Conservation (phyloP, 208 protist genomes). For the Lotmaria passim region DNA sequence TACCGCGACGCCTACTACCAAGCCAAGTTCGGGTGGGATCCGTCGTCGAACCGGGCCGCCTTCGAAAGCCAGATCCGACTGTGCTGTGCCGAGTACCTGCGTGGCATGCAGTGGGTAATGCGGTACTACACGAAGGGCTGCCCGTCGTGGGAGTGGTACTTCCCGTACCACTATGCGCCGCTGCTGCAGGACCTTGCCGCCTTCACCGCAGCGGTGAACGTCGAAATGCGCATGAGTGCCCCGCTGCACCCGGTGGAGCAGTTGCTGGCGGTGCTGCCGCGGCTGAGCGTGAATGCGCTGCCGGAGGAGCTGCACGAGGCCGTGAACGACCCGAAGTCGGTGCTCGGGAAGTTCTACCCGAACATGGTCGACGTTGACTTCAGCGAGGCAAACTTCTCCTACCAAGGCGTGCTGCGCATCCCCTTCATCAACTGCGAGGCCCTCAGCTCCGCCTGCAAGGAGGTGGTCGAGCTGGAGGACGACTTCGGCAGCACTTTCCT, state of each 20-base stretch:
- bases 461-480: conserved; percentile 75
- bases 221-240: conserved; percentile 67
- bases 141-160: conserved; percentile 99
- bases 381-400: conserved; percentile 95
- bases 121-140: conserved; percentile 99
- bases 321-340: conserved; percentile 91
- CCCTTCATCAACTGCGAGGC: conserved; percentile 84
- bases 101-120: conserved; percentile 99
- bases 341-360: conserved; percentile 98
- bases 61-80: conserved; percentile 71
- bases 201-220: conserved; percentile 62
- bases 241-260: conserved; percentile 98
- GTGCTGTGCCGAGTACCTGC: conserved; percentile 93
- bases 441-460: conserved; percentile 58
- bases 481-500: conserved; percentile 79
- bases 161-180: conserved; percentile 99
- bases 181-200: conserved; percentile 91
- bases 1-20: conserved; percentile 85
- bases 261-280: conserved; percentile 97
- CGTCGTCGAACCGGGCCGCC: conserved; percentile 30
- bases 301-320: conserved; percentile 90
- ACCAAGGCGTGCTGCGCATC: conserved; percentile 90
- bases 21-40: conserved; percentile 85
- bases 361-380: conserved; percentile 96
- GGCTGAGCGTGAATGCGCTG: conserved; percentile 86